These are phyloP conservation scores for Barbatosphaeria neglecta DNA, from an alignment of 495 filamentous ascomycete species.

Conservation along the genomic window DNA sequence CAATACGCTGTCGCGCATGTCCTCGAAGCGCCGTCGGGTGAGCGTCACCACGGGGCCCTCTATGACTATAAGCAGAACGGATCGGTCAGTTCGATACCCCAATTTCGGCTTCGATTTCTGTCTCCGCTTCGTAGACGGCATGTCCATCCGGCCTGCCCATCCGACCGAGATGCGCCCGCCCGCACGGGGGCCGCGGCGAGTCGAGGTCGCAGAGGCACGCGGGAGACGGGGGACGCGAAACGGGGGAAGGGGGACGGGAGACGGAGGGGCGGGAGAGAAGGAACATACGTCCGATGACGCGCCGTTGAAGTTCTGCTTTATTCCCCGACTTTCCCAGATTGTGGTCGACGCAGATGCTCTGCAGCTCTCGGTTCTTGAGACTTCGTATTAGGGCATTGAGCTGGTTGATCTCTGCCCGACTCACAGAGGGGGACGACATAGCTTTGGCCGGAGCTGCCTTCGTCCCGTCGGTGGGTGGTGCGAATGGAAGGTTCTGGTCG, in stretches of 20 bases:
- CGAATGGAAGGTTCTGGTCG: too few species aligned
- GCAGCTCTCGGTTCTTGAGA: slow-evolving; percentile 52
- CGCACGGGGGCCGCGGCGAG: too few species aligned
- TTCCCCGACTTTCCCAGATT: slow-evolving; percentile 62
- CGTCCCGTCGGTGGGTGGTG: too few species aligned
- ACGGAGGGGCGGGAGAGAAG: not conserved
- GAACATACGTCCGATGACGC: slow-evolving; percentile 64
- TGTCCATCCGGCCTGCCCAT: too few species aligned
- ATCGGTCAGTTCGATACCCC: not conserved
- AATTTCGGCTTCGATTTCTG: too few species aligned
- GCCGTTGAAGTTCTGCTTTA: slow-evolving; percentile 65
- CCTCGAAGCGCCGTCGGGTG: not conserved
- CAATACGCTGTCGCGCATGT: not conserved
- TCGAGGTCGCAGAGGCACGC: too few species aligned
- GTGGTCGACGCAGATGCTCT: slow-evolving; percentile 58
- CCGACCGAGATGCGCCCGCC: too few species aligned
- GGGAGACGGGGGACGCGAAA: too few species aligned
- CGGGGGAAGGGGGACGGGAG: not conserved
- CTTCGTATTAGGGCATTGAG: slow-evolving; percentile 19
- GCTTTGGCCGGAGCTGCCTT: too few species aligned
- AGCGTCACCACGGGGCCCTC: not conserved
- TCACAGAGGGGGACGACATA: not conserved
- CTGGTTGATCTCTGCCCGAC: slow-evolving; percentile 25
- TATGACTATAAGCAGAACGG: not conserved
- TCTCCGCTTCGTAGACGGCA: too few species aligned